Evolutionary conservation across 176 grass and related monocot species (phyloP).

Genomic region (Elaeis guineensis): DNA sequence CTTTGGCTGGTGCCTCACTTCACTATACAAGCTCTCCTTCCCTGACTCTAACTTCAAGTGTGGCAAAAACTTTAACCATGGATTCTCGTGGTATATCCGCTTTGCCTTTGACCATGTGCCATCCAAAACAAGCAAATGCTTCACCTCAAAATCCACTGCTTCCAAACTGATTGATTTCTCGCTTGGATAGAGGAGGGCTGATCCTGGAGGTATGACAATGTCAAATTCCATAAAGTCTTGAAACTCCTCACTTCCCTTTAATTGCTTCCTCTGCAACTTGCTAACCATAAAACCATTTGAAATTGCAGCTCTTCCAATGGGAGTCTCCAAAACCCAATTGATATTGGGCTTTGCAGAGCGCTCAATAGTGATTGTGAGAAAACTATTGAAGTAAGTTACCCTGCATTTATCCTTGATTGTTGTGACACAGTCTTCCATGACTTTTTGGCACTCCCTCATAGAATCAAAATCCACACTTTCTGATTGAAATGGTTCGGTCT

Average conservation of each 20-base stretch:
- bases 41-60: conserved; percentile 62
- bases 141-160: conserved; percentile 50
- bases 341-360: conserved; percentile 71
- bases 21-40: conserved; percentile 61
- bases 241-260: conserved; percentile 30
- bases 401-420: conserved; percentile 41
- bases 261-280: conserved; percentile 65
- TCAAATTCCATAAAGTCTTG: conserved; percentile 57
- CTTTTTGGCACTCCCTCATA: conserved; percentile 11
- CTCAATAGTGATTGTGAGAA: conserved; percentile 52
- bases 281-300: conserved; percentile 56
- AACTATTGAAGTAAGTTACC: conserved; percentile 43
- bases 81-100: conserved; percentile 95
- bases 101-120: conserved; percentile 95
- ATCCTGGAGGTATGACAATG: conserved; percentile 52
- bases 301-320: conserved; percentile 40
- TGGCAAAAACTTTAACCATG: conserved; percentile 77
- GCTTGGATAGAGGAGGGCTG: conserved; percentile 67
- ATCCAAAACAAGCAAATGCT: conserved; percentile 70
- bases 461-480: conserved; percentile 14
- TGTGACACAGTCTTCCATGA: conserved; percentile 17
- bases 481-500: neutral
- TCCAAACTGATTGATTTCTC: conserved; percentile 58
- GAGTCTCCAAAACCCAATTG: conserved; percentile 44
- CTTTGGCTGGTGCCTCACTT: conserved; percentile 81